Evolutionary conservation across 352 stramenopile species (phyloP), one percentile per base, ranked within the genome.

Genomic region (Phytophthora tentaculata): DNA sequence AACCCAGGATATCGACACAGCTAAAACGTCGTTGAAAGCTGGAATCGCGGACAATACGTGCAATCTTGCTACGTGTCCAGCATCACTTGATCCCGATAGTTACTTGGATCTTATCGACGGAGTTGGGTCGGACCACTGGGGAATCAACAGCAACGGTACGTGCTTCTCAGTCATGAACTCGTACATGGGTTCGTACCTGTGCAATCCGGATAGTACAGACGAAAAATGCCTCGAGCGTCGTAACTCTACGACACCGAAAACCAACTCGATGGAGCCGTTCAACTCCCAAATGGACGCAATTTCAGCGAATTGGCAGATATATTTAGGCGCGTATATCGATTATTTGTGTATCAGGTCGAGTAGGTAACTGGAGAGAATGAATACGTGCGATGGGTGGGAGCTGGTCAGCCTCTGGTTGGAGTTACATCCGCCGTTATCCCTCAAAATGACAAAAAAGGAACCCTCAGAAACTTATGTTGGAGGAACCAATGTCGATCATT

Each of bases 401-500:
- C 39, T 16, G 87, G 80, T 10, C 64, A 83, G 12, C 84, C 92
- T 17, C 24, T 97, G 5, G 97, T 94, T 66, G 88, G 91, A 24
- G 87, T 98, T 23, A 64, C 81, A 6, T 79, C 83, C 3, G 41
- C 26, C 1, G 17, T 70, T 24, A 58, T 74, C 4, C 72, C 74
- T 2, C 77, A 85, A 45, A 74, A 81, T 82, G 64, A 67, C 71
- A 67, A 71, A 71, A 67, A 8, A 59, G 57, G 0, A 71, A 71
- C 20, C 64, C 64, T 1, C 23, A 67, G 75, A 94, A 72, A 76
- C 91, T 81, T 66, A 97, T 98, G 73, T 82, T 96, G 17, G 87
- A 94, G 60, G 94, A 98, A 72, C 94, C 92, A 0, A 91, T 84
- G 35, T 98, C 97, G 66, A 63, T 98, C 24, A 97, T 98, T 61